Evolutionary conservation across 148 eudicot genomes (phyloP).

Genomic region (Rhododendron griersonianum): DNA sequence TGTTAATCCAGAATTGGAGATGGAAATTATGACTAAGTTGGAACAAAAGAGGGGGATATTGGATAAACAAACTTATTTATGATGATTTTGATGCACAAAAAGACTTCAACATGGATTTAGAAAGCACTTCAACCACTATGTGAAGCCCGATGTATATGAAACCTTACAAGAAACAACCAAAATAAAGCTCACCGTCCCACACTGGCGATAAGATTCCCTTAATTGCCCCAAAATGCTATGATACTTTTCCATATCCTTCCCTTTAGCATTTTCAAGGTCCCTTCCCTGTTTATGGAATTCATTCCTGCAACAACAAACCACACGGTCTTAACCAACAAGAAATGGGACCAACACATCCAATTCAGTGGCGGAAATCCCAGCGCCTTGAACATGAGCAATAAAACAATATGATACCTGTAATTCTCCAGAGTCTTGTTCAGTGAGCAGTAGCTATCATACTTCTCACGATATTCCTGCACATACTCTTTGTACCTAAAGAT

Average conservation of each 20-base stretch:
- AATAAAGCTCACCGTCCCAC: constrained; percentile 61
- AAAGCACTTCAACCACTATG: background rate
- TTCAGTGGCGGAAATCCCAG: background rate
- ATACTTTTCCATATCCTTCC: constrained; percentile 62
- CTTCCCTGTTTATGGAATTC: constrained; percentile 62
- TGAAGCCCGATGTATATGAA: background rate
- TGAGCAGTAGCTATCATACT: constrained; percentile 70
- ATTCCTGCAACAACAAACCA: constrained; percentile 37
- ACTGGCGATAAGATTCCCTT: constrained; percentile 68
- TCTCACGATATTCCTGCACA: constrained; percentile 81
- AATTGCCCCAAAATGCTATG: constrained; percentile 50
- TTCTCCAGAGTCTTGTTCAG: constrained; percentile 70
- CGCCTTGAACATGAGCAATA: background rate
- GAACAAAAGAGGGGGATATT: background rate
- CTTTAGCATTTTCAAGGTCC: constrained; percentile 78
- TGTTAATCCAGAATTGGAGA: background rate
- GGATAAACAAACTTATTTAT: background rate
- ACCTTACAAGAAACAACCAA: constrained; percentile 7
- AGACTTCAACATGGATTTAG: background rate
- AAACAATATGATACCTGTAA: constrained; percentile 44
- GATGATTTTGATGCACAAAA: background rate
- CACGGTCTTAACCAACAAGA: constrained; percentile 4
- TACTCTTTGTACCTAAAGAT: constrained; percentile 69
- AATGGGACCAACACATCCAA: background rate
- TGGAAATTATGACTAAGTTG: background rate